Conservation (phyloP, 2,329 filamentous ascomycete genomes). For the Thielaviopsis populi region DNA sequence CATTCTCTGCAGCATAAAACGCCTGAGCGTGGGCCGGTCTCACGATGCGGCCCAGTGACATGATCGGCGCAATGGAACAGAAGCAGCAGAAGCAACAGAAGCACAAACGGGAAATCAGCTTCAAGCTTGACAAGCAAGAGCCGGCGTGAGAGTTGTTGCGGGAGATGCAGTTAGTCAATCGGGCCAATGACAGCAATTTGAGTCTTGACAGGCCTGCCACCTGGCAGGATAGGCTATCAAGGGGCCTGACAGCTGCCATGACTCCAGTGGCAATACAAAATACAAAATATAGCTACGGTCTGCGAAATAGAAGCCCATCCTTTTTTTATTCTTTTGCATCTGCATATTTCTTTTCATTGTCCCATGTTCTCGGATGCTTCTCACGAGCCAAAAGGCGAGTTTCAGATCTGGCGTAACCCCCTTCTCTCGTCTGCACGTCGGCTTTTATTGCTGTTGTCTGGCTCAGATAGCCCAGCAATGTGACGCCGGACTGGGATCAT, state of each 20-base stretch:
- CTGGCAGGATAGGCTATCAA: background rate
- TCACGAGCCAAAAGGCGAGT: background rate
- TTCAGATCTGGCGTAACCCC: background rate
- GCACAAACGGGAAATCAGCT: background rate
- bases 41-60: background rate
- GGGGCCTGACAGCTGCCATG: background rate
- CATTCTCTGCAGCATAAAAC: background rate
- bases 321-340: background rate
- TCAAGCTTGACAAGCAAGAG: background rate
- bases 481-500: background rate
- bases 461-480: background rate
- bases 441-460: no score
- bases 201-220: no score
- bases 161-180: background rate
- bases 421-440: background rate
- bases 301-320: background rate
- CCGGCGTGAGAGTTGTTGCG: background rate
- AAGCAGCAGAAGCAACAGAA: constrained; percentile 2
- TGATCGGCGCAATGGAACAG: background rate
- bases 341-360: background rate
- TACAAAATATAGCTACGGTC: no score
- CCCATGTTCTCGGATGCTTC: background rate
- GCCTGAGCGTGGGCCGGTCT: background rate
- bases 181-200: no score
- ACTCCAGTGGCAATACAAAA: background rate